Evolutionary conservation across 768 basidiomycete genomes (phyloP), one percentile per base, ranked within the genome.

Genomic region (Phylloporus arenicola): DNA sequence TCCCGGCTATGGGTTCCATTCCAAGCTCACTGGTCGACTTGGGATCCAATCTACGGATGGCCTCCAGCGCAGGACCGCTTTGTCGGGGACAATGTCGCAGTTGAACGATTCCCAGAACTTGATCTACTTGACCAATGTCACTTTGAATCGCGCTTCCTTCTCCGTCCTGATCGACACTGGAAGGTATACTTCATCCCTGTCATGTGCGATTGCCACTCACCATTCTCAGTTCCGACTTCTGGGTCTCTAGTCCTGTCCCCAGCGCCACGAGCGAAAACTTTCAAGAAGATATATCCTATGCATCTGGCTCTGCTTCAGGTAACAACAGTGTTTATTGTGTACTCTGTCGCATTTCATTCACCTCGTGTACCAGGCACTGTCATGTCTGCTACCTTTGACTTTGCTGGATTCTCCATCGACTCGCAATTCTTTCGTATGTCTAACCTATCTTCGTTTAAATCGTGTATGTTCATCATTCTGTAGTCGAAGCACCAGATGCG

Each of bases 221-320:
- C 6, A 2, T 29, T 66, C 65, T 34, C 44, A 86, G 84, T 52
- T 83, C 84, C 14, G 85, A 87, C 60, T 64, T 85, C 8, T 84
- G 80, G 77, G 75, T 85, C 6, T 74, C 76, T 10, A 72, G 74
- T 27, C 51, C 51, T 45, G 74, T 82, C 7, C 65, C 68, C 11
- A 62, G 62, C 33, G 73, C 73, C 30, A 68, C 56, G 16, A 56
- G 65, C 22, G 73, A 77, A 33, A 74, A 72, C 3, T 63, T 60
- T 44, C 67, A 65, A 8, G 63, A 72, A 17, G 59, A 59, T 14
- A 73, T 84, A 17, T 58, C 64, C 7, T 86, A 85, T 67, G 83
- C 81, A 14, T 70, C 78, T 14, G 81, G 80, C 29, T 62, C 64
- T 2, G 77, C 79, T 4, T 49, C 68, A 55, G 83, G 83, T 82